Conservation (phyloP, 306 rosid genomes). For the Parietaria judaica region DNA sequence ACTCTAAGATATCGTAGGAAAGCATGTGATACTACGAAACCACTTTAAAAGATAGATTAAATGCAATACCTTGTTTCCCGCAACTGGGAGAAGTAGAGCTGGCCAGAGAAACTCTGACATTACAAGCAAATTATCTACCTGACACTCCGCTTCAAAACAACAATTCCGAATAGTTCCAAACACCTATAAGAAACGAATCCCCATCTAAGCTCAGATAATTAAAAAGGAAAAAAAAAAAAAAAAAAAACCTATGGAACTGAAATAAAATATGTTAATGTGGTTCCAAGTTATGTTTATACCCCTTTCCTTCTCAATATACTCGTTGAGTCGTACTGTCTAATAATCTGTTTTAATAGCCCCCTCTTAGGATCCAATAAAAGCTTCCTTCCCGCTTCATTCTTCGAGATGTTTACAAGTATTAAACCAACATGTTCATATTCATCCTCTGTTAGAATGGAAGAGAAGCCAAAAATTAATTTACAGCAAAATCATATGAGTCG, state of each 20-base stretch:
- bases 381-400: slow-evolving; percentile 71
- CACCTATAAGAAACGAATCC: slow-evolving; percentile 41
- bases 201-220: slow-evolving; percentile 11
- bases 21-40: not conserved
- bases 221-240: not conserved
- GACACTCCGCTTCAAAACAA: slow-evolving; percentile 82
- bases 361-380: slow-evolving; percentile 80
- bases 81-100: slow-evolving; percentile 89
- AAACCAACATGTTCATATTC: slow-evolving; percentile 92
- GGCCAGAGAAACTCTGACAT: slow-evolving; percentile 98
- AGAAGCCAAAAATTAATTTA: not conserved
- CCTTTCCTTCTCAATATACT: slow-evolving; percentile 84
- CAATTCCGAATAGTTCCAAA: slow-evolving; percentile 92
- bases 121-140: slow-evolving; percentile 78
- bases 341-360: slow-evolving; percentile 76
- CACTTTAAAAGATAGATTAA: not conserved
- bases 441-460: slow-evolving; percentile 42
- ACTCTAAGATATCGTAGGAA: too few relatives aligned
- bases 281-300: slow-evolving; percentile 37
- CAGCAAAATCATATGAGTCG: not conserved
- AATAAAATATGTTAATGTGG: not conserved
- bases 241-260: too few relatives aligned
- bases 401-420: slow-evolving; percentile 81
- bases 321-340: slow-evolving; percentile 75
- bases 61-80: slow-evolving; percentile 67